Base-by-base conservation (phyloP, 1,139 yeast genomes). In the Spencermartinsiella ligniputridi region DNA sequence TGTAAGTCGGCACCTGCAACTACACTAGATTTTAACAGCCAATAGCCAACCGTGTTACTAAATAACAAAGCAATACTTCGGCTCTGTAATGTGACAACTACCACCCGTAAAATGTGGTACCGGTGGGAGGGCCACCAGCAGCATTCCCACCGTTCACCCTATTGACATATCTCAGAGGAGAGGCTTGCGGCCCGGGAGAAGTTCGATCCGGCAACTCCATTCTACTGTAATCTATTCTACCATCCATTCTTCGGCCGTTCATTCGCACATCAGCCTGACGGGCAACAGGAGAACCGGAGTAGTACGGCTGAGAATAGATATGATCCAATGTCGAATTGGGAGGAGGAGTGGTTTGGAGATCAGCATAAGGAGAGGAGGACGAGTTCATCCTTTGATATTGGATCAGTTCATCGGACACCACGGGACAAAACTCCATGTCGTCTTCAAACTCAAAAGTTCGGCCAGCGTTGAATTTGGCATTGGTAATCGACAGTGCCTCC, bases 381-480 rank as follows among this genome's bases (percentile, higher is more conserved):
- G 36, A 34, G 40, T 39, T 40, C 35, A 46, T 29, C 22, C 40
- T 46, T 24, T 39, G 36, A 20, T 17, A 25, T 19, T 44, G 42
- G 42, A 51, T 41, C 36, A 61, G 62, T 38, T 62, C 64, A 25
- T 63, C 66, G n/a, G 61, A 53, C 18, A 64, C 43, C 19, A 65
- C 56, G 15, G 88, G 88, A 52, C 83, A 78, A 60, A 81, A 82
- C 62, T 80, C 87, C 43, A 75, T 60, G 56, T 81, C 88, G 48
- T 81, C 83, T 58, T 78, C 84, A 38, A 72, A 57, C 51, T 80
- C 85, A 63, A 81, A 80, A 16, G 84, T 75, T 52, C 82, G 74
- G 50, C 79, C 78, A 40, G 79, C 72, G 54, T 79, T 78, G 55
- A 79, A 72, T 55, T 75, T 73, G 21, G 69, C 47, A 27, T 16